Evolutionary conservation across 345 rosid genomes (phyloP).

Genomic region (Populus ilicifolia): DNA sequence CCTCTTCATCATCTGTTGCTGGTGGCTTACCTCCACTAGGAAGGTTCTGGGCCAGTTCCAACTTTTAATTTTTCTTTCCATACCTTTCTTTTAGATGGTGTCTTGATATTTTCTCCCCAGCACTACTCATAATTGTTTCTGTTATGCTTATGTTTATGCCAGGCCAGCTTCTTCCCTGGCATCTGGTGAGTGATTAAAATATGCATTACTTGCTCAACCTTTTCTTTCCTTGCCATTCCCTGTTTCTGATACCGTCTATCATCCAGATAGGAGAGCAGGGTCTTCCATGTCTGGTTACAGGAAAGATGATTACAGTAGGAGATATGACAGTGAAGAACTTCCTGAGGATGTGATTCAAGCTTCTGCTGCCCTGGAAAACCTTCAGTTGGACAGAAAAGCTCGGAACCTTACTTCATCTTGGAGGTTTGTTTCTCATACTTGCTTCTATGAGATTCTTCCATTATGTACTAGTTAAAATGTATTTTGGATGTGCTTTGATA

Average conservation of each 20-base stretch:
- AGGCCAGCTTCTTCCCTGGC: slow-evolving; percentile 60
- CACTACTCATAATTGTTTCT: slow-evolving; percentile 14
- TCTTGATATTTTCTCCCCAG: background rate
- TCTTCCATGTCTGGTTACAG: slow-evolving; percentile 65
- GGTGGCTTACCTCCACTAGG: slow-evolving; percentile 87
- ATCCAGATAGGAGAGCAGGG: slow-evolving; percentile 78
- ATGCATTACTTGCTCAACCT: background rate
- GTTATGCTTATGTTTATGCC: slow-evolving; percentile 13
- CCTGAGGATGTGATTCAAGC: slow-evolving; percentile 73
- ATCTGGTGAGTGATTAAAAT: slow-evolving; percentile 56
- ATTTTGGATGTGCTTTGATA: background rate
- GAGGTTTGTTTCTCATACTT: slow-evolving; percentile 53
- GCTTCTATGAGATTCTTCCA: background rate
- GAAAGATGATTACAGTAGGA: slow-evolving; percentile 82
- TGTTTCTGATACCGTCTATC: slow-evolving; percentile 13
- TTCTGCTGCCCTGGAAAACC: slow-evolving; percentile 82
- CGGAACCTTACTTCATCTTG: slow-evolving; percentile 79
- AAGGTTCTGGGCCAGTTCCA: slow-evolving; percentile 49
- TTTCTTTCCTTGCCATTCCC: slow-evolving; percentile 4
- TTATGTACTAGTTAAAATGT: background rate
- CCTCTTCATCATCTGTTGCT: slow-evolving; percentile 71
- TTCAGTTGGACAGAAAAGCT: slow-evolving; percentile 90
- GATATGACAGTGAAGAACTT: slow-evolving; percentile 60
- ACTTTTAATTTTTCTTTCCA: background rate
- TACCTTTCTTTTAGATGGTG: background rate